These are phyloP conservation scores for Calonectria montana DNA, from an alignment of 2,329 filamentous ascomycete species.

Conservation along the genomic window DNA sequence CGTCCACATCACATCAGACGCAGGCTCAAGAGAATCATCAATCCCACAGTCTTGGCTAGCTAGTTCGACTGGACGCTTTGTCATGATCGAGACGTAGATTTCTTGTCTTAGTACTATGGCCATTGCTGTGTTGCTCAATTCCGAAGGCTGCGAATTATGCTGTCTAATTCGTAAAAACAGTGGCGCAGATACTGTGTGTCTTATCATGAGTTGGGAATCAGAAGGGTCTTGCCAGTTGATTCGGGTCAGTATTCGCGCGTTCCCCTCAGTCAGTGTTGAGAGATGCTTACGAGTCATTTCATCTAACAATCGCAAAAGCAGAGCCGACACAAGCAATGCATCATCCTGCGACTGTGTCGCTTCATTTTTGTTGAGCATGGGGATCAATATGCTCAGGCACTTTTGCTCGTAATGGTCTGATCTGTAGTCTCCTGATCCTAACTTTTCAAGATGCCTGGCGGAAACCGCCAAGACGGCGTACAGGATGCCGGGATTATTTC, in stretches of 20 bases:
- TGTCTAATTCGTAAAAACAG: not conserved
- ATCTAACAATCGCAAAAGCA: slow-evolving; percentile 2
- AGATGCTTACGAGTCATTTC: slow-evolving; percentile 6
- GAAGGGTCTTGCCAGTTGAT: not conserved
- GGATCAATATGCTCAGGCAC: slow-evolving; percentile 7
- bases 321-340: not conserved
- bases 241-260: not conserved
- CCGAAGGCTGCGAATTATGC: not conserved
- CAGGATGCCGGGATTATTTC: not conserved
- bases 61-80: not conserved
- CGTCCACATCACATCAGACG: slow-evolving; percentile 2
- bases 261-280: not conserved
- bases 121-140: slow-evolving; percentile 3
- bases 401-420: slow-evolving; percentile 5
- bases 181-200: slow-evolving; percentile 2
- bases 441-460: slow-evolving; percentile 1
- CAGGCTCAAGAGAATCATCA: not conserved
- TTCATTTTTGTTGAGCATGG: not conserved
- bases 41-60: not conserved
- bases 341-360: not conserved
- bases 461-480: slow-evolving; percentile 8
- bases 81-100: slow-evolving; percentile 11
- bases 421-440: not conserved
- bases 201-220: not conserved
- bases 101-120: slow-evolving; percentile 1